These are phyloP conservation scores for Sphaerulina musiva DNA, from an alignment of 2,329 filamentous ascomycete species.

Conservation along the genomic window DNA sequence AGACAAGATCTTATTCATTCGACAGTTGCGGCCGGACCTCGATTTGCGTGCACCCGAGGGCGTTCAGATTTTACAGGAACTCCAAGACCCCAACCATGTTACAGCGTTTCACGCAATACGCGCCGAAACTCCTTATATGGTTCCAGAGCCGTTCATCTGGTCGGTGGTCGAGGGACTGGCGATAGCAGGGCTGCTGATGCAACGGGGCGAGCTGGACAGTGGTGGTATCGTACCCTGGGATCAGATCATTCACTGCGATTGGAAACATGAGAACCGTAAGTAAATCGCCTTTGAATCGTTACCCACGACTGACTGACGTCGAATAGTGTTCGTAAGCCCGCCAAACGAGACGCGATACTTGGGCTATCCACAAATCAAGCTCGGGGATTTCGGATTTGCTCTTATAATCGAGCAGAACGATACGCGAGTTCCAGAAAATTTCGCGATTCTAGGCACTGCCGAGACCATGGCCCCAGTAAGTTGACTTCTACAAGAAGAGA, in stretches of 20 bases:
- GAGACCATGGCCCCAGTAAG: slow-evolving; percentile 1
- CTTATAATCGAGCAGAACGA: not conserved
- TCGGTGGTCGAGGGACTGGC: slow-evolving; percentile 4
- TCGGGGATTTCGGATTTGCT: slow-evolving; percentile 8
- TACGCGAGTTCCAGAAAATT: not conserved
- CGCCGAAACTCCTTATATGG: not conserved
- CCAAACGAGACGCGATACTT: not conserved
- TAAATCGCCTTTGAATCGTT: not conserved
- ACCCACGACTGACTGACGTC: not conserved
- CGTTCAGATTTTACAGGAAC: not conserved
- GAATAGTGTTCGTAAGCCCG: not conserved
- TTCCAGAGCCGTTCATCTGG: slow-evolving; percentile 10
- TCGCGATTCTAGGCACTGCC: not conserved
- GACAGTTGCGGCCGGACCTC: not conserved
- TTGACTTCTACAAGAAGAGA: not conserved
- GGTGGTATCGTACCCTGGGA: not conserved
- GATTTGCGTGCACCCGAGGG: not conserved
- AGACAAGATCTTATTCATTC: not conserved
- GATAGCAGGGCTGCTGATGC: slow-evolving; percentile 10
- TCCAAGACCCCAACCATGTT: not conserved
- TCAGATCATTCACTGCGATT: slow-evolving; percentile 5
- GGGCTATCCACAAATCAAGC: slow-evolving; percentile 6
- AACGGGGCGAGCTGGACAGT: slow-evolving; percentile 2
- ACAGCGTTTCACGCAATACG: not conserved
- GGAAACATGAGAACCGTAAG: slow-evolving; percentile 5